Base-by-base conservation (phyloP, 768 basidiomycete species). In the Trametes punicea region DNA sequence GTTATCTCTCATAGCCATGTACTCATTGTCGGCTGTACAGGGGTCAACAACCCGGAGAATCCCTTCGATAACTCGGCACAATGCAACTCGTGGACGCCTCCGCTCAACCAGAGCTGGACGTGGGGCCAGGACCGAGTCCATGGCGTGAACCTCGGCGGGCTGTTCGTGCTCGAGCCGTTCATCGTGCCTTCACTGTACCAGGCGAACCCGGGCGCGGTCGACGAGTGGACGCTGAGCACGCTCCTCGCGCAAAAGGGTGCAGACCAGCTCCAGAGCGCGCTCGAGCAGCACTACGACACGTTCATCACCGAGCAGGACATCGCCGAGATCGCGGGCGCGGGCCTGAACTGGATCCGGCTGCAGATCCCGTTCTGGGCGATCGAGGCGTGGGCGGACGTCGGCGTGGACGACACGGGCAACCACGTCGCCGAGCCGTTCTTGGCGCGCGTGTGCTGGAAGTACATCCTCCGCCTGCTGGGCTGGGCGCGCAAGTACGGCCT, bases 401-500 rank as follows among this genome's bases (percentile, higher is more conserved):
- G 67, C 13, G 53, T 54, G 8, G 62, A 65, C 34, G 39, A 44
- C 27, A 64, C 49, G 13, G 61, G 61, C 2, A 21, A 58, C 10
- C 30, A 39, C 1, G 61, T 66, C 18, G 60, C 56, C n/a, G 92
- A 94, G 68, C 91, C 93, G 6, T 94, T 85, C 71, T 71, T 93
- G 11, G 80, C 80, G 4, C 76, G 79, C 57, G 84, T 85, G 13
- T 83, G 83, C 26, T 94, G 93, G 93, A 83, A 79, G 80, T 85
- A 93, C 71, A 82, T 90, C 70, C 72, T 91, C 18, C 83, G 83
- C 39, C 78, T 87, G 23, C 73, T 95, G 34, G 77, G 75, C 2
- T 97, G 93, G 93, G 85, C 84, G 13, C 77, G 93, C 46, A 95
- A 97, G 71, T 95, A 95, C 67, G 93, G 93, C 1, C 62, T 95